phyloP scores from a whole-genome alignment of 2,329 filamentous ascomycete genomes.

The Hypomyces rosellus region DNA sequence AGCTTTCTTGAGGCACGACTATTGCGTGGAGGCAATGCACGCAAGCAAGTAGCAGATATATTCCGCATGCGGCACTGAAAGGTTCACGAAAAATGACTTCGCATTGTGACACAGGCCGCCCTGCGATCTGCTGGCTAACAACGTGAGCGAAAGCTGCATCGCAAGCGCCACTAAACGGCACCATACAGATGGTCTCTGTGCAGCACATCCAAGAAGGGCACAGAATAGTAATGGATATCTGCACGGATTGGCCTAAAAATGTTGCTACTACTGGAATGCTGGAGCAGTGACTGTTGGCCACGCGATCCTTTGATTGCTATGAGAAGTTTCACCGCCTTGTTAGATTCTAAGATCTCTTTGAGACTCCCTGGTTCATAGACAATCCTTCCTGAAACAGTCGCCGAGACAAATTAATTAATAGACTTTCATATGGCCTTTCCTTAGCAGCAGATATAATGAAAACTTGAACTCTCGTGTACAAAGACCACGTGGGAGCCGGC shows the following conservation, averaged over 20 bases:
- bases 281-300: not conserved
- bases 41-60: constrained; percentile 22
- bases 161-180: constrained; percentile 21
- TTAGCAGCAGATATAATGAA: too few relatives aligned
- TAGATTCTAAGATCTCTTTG: too few relatives aligned
- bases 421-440: too few relatives aligned
- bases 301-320: constrained; percentile 5
- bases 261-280: constrained; percentile 6
- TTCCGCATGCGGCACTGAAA: constrained; percentile 17
- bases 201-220: constrained; percentile 1
- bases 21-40: constrained; percentile 18
- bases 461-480: too few relatives aligned
- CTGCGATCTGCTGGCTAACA: constrained; percentile 16
- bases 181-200: not conserved
- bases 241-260: not conserved
- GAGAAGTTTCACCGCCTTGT: not conserved
- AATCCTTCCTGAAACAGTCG: too few relatives aligned
- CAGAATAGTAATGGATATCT: not conserved
- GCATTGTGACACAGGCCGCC: constrained; percentile 17
- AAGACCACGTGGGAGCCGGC: too few relatives aligned
- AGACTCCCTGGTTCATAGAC: too few relatives aligned
- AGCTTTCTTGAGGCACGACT: not conserved
- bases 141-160: constrained; percentile 20
- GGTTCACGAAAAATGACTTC: constrained; percentile 7
- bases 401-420: too few relatives aligned